A percentile compares a stretch with the other conserved stretches of the same genome.
Conservation (phyloP, 1,139 yeast species). For the Candida dubliniensis region DNA sequence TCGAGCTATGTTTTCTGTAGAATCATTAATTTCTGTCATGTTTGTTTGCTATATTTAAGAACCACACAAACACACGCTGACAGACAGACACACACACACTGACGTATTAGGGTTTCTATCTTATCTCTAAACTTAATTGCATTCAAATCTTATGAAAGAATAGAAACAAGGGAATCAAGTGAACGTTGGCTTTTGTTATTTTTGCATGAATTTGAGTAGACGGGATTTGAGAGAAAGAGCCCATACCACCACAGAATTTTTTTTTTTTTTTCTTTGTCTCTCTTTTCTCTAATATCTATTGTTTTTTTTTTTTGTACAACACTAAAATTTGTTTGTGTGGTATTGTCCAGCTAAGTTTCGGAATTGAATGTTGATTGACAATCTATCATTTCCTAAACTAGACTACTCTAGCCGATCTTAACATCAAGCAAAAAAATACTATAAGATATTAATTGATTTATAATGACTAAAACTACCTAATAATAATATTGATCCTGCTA, state of each 20-base stretch:
- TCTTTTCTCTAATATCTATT: not conserved
- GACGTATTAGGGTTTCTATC: no score
- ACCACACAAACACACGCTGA: no score
- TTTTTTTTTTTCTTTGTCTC: not conserved
- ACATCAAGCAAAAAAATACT: not conserved
- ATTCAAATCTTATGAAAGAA: not conserved
- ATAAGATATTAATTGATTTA: not conserved
- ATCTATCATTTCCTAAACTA: not conserved
- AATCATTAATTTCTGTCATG: not conserved
- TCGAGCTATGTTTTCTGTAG: not conserved
- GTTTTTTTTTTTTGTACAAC: no score
- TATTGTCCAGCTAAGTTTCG: not conserved
- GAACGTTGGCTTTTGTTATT: not conserved
- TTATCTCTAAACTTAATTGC: no score
- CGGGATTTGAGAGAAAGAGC: no score
- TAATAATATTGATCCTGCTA: constrained; percentile 1
- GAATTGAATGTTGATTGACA: not conserved
- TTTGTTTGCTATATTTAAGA: not conserved
- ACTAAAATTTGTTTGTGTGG: no score
- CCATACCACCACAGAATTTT: not conserved
- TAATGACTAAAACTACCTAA: no score
- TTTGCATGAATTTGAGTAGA: not conserved
- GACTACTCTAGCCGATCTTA: not conserved
- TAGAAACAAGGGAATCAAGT: not conserved
- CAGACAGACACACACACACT: no score